Evolutionary conservation across 2,329 filamentous ascomycete species (phyloP), one percentile per base, ranked within the genome.

Genomic region (Aspergillus viridinutans): DNA sequence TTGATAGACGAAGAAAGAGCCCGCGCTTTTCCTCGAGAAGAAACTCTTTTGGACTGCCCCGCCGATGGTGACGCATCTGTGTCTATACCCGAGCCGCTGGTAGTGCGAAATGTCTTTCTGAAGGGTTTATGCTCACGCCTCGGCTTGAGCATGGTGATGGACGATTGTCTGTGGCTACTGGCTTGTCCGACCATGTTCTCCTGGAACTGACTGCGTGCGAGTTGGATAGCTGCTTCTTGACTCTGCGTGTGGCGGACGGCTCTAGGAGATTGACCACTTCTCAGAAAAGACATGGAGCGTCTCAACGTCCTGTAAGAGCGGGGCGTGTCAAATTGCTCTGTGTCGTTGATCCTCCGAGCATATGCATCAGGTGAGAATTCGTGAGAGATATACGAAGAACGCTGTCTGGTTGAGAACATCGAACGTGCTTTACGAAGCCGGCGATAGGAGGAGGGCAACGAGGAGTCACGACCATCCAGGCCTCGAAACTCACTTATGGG

Each of bases 391-490:
- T 64, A 65, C 4, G 69, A 65, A 17, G 69, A 58, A 32, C 71
- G 67, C 35, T 69, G 72, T 52, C 72, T 68, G 2, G 76, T 72
- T 6, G 72, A 72, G 54, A 79, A 78, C 76, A 80, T 77, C n/a
- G 78, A 81, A 57, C 73, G 77, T 7, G 78, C 71, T 60, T 76
- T 80, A 32, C 76, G 75, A 29, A 80, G 68, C 52, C 71, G 75
- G 25, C 77, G 73, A 58, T 78, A 80, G 1, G 78, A 80, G 4
- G 78, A 80, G 26, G 78, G 77, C 48, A 71, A 59, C 20, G 75
- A 75, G 32, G 72, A 67, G 48, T 74, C 69, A 7, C 69, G 66
- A 23, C 70, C 68, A 60, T 74, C 74, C 26, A 75, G 57, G 0
- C 67, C 71, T 23, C 64, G 59, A 40, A 67, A 68, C 58, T 74